These are phyloP conservation scores for Spiromastix sp. DNA, from an alignment of 2,329 filamentous ascomycete genomes.

Conservation along the genomic window DNA sequence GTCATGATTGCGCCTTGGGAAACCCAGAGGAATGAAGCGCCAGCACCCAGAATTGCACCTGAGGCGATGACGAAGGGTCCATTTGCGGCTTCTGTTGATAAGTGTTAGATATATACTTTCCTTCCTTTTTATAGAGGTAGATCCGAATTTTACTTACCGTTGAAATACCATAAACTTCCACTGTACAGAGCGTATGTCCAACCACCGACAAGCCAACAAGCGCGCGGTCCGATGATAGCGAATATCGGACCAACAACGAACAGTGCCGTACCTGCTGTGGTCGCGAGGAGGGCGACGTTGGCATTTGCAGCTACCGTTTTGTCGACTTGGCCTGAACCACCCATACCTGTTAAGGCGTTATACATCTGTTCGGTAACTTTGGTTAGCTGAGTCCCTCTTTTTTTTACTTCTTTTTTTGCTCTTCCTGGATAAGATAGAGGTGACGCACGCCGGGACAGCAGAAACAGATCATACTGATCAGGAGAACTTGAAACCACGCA, in stretches of 20 bases:
- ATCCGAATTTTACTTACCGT: conserved; percentile 24
- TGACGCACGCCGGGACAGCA: conserved; percentile 33
- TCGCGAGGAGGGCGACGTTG: conserved; percentile 34
- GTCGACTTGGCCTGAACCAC: conserved; percentile 38
- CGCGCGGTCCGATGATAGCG: conserved; percentile 31
- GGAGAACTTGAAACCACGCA: conserved; percentile 39
- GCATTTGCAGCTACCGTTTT: conserved; percentile 37
- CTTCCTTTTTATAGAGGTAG: no score
- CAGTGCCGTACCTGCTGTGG: conserved; percentile 34
- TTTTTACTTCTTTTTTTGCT: background rate
- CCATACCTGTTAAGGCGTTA: conserved; percentile 37
- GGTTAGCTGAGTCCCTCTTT: background rate
- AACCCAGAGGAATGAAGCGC: conserved; percentile 38
- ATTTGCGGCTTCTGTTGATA: conserved; percentile 21
- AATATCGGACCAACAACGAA: conserved; percentile 38
- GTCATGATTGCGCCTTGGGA: conserved; percentile 41
- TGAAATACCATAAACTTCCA: conserved; percentile 36
- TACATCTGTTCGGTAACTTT: conserved; percentile 34
- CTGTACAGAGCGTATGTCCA: conserved; percentile 39
- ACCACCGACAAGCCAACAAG: conserved; percentile 35
- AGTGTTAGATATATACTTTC: no score
- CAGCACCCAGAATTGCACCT: conserved; percentile 37
- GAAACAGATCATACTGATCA: conserved; percentile 42
- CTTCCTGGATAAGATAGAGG: background rate
- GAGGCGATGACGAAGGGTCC: conserved; percentile 36